Base-by-base conservation (phyloP, 148 eudicot species). In the Fallopia convolvulus region DNA sequence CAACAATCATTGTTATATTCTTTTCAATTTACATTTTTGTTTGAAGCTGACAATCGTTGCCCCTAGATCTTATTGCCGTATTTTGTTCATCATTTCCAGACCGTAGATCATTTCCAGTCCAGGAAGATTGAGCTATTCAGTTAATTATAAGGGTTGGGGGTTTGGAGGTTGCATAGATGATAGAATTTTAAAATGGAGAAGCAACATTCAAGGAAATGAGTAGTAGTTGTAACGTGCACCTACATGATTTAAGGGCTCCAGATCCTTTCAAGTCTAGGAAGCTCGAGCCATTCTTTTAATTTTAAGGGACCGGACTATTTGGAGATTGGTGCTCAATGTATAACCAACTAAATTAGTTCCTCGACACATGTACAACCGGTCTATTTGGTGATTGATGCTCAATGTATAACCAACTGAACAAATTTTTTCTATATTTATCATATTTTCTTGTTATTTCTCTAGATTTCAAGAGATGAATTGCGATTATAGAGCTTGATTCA, bases 41-140 rank as follows among this genome's bases (percentile, higher is more conserved):
- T n/a, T n/a, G n/a, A n/a, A n/a, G n/a, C n/a, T n/a, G n/a, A n/a
- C n/a, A n/a, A n/a, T n/a, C n/a, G n/a, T n/a, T n/a, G n/a, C n/a
- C n/a, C n/a, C n/a, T n/a, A n/a, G n/a, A n/a, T n/a, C n/a, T n/a
- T n/a, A n/a, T n/a, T n/a, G n/a, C n/a, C n/a, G n/a, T n/a, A n/a
- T n/a, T n/a, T n/a, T n/a, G n/a, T n/a, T n/a, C n/a, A n/a, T n/a
- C n/a, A 82, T 41, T 93, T 91, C 76, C 74, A 87, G 75, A 88
- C 98, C 47, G 91, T 86, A 0, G 80, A 85, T 63, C 80, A 87
- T 11, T 83, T 77, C 50, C 87, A 76, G 80, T 76, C 91, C 15
- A 79, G 60, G 87, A 89, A 87, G 78, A 74, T 94, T 77, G 96
- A 89, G 77, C 86, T 90, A 86, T 90, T 92, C 75, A 87, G 90